Percentiles rank a stretch among this genome's conserved stretches.
Conservation (phyloP, 352 stramenopile species). For the Pythium utonaiense region DNA sequence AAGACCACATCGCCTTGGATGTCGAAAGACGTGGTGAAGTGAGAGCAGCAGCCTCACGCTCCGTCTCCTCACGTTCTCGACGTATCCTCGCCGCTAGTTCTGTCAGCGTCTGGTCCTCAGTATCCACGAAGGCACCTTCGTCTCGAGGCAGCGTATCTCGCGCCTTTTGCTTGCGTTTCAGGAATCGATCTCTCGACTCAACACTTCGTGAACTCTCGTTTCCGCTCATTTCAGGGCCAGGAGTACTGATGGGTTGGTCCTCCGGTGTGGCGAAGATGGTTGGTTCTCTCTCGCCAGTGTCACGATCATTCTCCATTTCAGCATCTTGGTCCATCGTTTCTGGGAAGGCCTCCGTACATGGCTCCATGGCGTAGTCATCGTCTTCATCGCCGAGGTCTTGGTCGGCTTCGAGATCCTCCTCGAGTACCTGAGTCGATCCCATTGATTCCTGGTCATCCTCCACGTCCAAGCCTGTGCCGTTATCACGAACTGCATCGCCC, state of each 20-base stretch:
- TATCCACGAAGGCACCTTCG: slow-evolving; percentile 11
- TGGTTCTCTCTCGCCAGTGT: background rate
- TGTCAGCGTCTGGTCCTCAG: slow-evolving; percentile 17
- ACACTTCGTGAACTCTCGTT: background rate
- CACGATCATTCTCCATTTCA: background rate
- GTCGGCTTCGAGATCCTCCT: slow-evolving; percentile 25
- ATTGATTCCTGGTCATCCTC: slow-evolving; percentile 24
- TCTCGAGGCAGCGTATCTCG: slow-evolving; percentile 5
- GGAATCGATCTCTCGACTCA: slow-evolving; percentile 4
- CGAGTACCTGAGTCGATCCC: slow-evolving; percentile 47
- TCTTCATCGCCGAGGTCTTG: slow-evolving; percentile 1
- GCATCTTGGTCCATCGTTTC: slow-evolving; percentile 13
- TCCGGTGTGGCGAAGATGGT: background rate
- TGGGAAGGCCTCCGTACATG: slow-evolving; percentile 3
- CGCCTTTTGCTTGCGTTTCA: slow-evolving; percentile 19
- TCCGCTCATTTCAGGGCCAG: background rate
- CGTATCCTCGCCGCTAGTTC: slow-evolving; percentile 13
- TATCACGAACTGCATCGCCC: too few species aligned
- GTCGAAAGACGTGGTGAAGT: background rate
- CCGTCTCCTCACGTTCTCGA: slow-evolving; percentile 6
- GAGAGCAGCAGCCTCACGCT: background rate
- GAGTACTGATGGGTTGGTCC: background rate
- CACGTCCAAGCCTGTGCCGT: background rate
- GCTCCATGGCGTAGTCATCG: background rate
- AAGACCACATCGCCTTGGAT: background rate